These are phyloP conservation scores for Paecilomyces fulvus DNA, from an alignment of 2,329 filamentous ascomycete genomes.

Conservation along the genomic window DNA sequence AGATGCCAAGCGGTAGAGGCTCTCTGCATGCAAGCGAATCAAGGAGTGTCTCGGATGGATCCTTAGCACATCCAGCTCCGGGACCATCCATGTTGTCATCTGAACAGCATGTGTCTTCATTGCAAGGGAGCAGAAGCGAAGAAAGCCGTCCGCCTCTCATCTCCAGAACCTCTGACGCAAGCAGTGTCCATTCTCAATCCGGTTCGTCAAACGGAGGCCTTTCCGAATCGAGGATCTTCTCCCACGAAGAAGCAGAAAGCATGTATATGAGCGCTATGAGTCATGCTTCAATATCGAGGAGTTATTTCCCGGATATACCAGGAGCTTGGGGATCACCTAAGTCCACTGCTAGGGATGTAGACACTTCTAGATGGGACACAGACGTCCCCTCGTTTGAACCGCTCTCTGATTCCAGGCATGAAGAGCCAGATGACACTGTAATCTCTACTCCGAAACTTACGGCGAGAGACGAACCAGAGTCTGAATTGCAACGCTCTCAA, in stretches of 20 bases:
- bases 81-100: neutral
- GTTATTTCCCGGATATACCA: conserved; percentile 29
- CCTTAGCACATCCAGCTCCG: neutral
- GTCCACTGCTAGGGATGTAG: conserved; percentile 7
- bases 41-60: neutral
- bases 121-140: neutral
- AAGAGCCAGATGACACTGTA: conserved; percentile 10
- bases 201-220: conserved; percentile 28
- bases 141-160: neutral
- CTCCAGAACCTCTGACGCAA: conserved; percentile 11
- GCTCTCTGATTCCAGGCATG: neutral
- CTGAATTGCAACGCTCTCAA: conserved; percentile 1
- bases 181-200: conserved; percentile 14
- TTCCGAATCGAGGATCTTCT: conserved; percentile 40
- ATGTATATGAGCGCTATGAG: conserved; percentile 51
- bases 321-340: conserved; percentile 34
- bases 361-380: conserved; percentile 1
- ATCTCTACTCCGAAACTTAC: conserved; percentile 23
- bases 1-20: neutral
- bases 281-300: conserved; percentile 21
- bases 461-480: conserved; percentile 7
- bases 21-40: neutral
- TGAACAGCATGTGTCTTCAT: neutral
- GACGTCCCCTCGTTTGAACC: neutral
- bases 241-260: conserved; percentile 42